These are phyloP conservation scores for Talaromyces ruber DNA, from an alignment of 495 filamentous ascomycete genomes.

Conservation along the genomic window DNA sequence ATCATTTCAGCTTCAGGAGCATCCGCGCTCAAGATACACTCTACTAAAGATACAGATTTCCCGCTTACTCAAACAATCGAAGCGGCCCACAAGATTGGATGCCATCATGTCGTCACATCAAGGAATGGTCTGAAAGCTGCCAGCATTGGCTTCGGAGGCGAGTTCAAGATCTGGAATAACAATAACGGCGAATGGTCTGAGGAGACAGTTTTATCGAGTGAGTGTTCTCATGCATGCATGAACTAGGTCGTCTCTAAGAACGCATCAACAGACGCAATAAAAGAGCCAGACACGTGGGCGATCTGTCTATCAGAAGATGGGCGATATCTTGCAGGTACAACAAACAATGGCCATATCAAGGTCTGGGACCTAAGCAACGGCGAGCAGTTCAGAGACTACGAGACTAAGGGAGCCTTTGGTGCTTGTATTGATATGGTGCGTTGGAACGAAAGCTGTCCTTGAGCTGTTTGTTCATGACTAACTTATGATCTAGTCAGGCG, in stretches of 20 bases:
- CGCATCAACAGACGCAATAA: constrained; percentile 14
- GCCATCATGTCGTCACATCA: constrained; percentile 75
- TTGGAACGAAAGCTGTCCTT: constrained; percentile 5
- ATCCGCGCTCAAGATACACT: constrained; percentile 69
- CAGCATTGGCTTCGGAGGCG: constrained; percentile 80
- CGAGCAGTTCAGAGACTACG: constrained; percentile 65
- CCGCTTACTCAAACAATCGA: constrained; percentile 68
- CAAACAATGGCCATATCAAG: constrained; percentile 75
- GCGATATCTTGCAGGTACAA: constrained; percentile 69
- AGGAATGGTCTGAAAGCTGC: constrained; percentile 61
- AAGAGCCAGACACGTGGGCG: constrained; percentile 67
- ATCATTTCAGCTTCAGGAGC: constrained; percentile 78
- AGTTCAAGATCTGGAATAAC: constrained; percentile 69
- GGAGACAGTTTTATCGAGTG: constrained; percentile 38
- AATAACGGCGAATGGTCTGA: constrained; percentile 47
- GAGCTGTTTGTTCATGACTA: not conserved
- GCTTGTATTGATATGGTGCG: constrained; percentile 74
- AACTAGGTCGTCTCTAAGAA: not conserved
- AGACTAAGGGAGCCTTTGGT: constrained; percentile 87
- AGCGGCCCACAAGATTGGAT: constrained; percentile 72
- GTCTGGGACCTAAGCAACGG: constrained; percentile 67
- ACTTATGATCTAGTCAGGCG: constrained; percentile 41
- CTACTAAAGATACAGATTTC: constrained; percentile 58
- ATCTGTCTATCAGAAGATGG: constrained; percentile 77
- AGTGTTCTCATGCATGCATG: constrained; percentile 4